Conservation (phyloP, 176 grass and related monocot species). For the Poa pratensis region DNA sequence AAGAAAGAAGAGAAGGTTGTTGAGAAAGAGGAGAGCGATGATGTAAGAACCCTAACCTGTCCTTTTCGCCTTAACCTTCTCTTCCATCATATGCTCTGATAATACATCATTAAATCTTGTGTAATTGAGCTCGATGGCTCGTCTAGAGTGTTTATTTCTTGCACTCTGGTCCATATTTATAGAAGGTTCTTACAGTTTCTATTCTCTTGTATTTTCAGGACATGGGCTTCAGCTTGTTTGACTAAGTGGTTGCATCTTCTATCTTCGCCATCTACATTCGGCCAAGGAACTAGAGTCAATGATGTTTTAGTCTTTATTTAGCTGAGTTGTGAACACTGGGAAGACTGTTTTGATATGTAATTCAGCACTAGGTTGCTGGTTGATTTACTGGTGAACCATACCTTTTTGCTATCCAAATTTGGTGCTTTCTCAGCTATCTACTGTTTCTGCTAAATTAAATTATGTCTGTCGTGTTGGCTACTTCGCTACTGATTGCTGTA, state of each 20-base stretch:
- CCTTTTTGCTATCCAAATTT: slow-evolving; percentile 33
- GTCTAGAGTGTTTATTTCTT: too few relatives aligned
- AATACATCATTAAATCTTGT: neutral
- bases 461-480: neutral
- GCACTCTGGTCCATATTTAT: too few relatives aligned
- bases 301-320: slow-evolving; percentile 45
- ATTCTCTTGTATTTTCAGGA: slow-evolving; percentile 35
- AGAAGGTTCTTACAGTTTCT: neutral
- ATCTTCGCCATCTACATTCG: neutral
- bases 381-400: slow-evolving; percentile 38
- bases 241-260: slow-evolving; percentile 8
- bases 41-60: slow-evolving; percentile 43
- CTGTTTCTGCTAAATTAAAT: neutral
- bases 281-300: neutral
- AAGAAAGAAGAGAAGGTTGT: slow-evolving; percentile 73
- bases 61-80: too few relatives aligned
- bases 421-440: neutral
- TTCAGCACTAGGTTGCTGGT: slow-evolving; percentile 32
- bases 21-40: slow-evolving; percentile 73
- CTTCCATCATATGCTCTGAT: neutral
- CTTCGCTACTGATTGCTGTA: too few relatives aligned
- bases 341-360: slow-evolving; percentile 43
- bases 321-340: slow-evolving; percentile 17
- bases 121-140: neutral
- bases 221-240: slow-evolving; percentile 62